phyloP scores from a whole-genome alignment of 2,329 filamentous ascomycete species.

The Verticillium klebahnii region DNA sequence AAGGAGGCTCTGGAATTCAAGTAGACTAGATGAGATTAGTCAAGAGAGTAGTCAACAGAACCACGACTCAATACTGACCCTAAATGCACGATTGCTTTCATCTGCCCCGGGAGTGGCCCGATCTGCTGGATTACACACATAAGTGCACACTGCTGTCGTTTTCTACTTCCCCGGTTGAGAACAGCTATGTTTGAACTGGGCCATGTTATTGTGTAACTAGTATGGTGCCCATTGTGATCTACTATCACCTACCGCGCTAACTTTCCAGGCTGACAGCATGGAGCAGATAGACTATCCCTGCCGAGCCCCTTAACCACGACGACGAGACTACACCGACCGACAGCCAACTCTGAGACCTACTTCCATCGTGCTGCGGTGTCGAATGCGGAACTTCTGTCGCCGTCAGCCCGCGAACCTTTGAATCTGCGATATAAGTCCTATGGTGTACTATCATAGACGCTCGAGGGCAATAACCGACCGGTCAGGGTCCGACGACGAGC shows the following conservation, averaged over 20 bases:
- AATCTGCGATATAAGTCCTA: background rate
- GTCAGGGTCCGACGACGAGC: conserved; percentile 3
- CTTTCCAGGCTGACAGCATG: background rate
- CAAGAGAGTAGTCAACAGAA: too few species aligned
- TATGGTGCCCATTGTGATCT: too few species aligned
- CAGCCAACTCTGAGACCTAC: background rate
- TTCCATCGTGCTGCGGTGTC: background rate
- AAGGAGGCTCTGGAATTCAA: conserved; percentile 15
- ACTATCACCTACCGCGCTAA: background rate
- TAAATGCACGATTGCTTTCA: too few species aligned
- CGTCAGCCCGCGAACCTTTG: background rate
- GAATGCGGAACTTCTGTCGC: background rate
- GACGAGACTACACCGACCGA: background rate
- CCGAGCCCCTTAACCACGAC: background rate
- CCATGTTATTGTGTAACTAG: too few species aligned
- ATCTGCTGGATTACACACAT: too few species aligned
- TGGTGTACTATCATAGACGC: background rate
- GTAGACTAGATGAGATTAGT: background rate
- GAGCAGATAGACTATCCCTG: background rate
- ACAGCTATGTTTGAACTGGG: too few species aligned
- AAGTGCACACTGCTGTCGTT: too few species aligned
- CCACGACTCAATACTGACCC: too few species aligned
- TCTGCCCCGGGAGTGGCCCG: too few species aligned
- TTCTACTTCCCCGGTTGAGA: too few species aligned
- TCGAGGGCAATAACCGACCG: background rate